Conservation (phyloP, 768 basidiomycete species). For the Boletus fagicola region DNA sequence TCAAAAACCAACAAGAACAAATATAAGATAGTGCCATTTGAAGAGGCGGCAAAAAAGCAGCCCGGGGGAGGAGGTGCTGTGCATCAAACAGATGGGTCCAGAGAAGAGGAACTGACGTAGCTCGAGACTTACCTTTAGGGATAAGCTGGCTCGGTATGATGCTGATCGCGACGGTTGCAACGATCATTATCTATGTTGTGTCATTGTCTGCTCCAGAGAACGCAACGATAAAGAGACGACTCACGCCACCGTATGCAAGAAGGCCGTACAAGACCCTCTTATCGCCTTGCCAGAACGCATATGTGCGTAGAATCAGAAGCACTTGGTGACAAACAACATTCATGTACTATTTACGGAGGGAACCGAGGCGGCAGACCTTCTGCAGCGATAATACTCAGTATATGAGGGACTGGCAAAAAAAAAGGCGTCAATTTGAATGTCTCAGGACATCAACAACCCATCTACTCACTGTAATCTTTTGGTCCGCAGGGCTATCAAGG, state of each 20-base stretch:
- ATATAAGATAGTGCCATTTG: conserved; percentile 7
- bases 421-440: neutral
- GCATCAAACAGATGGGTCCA: neutral
- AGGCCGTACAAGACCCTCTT: conserved; percentile 15
- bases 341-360: neutral
- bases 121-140: neutral
- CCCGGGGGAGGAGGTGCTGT: neutral
- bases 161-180: conserved; percentile 3
- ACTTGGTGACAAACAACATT: conserved; percentile 2
- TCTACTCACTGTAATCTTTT: conserved; percentile 8
- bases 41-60: neutral
- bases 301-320: conserved; percentile 20
- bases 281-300: conserved; percentile 18
- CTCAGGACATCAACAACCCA: neutral
- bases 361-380: neutral
- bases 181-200: conserved; percentile 5
- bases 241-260: conserved; percentile 8
- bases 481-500: conserved; percentile 2
- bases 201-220: neutral
- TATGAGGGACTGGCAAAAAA: conserved; percentile 8
- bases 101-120: neutral
- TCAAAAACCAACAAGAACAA: conserved; percentile 12
- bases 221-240: neutral
- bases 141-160: conserved; percentile 5
- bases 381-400: conserved; percentile 7